phyloP scores from a whole-genome alignment of 2,329 filamentous ascomycete genomes.

The Aspergillus tamarii region DNA sequence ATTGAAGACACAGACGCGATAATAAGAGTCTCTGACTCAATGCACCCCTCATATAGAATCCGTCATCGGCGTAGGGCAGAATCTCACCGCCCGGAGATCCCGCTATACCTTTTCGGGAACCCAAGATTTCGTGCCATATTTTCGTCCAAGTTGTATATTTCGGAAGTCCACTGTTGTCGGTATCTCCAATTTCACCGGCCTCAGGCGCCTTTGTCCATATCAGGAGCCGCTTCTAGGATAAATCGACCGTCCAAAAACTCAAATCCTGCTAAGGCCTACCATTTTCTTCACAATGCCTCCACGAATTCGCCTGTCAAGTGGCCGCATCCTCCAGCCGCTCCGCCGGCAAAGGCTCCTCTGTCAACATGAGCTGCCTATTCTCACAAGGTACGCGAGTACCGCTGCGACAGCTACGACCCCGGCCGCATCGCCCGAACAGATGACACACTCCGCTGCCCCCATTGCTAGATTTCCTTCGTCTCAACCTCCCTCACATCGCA shows the following conservation, averaged over 20 bases:
- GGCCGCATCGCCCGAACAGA: constrained; percentile 56
- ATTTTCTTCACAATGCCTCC: constrained; percentile 53
- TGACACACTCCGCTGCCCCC: constrained; percentile 46
- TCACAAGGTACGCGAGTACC: constrained; percentile 42
- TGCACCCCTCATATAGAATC: background rate
- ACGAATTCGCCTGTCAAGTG: constrained; percentile 49
- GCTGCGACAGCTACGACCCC: constrained; percentile 57
- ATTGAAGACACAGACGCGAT: background rate
- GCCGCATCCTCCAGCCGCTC: constrained; percentile 38
- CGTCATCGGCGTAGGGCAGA: constrained; percentile 28
- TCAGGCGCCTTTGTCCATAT: background rate
- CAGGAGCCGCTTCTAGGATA: background rate
- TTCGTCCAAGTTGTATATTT: constrained; percentile 13
- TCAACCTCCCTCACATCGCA: constrained; percentile 86
- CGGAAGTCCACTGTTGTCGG: constrained; percentile 8
- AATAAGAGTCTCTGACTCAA: background rate
- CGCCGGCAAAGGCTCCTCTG: constrained; percentile 40
- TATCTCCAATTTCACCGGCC: constrained; percentile 10
- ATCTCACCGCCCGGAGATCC: constrained; percentile 23
- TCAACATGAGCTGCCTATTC: constrained; percentile 44
- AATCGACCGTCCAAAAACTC: background rate
- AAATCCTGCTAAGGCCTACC: constrained; percentile 8
- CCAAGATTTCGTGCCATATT: constrained; percentile 24
- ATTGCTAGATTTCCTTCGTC: constrained; percentile 61
- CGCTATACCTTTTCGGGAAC: constrained; percentile 22